Base-by-base conservation (phyloP, 306 rosid species). In the Glycine soja region DNA sequence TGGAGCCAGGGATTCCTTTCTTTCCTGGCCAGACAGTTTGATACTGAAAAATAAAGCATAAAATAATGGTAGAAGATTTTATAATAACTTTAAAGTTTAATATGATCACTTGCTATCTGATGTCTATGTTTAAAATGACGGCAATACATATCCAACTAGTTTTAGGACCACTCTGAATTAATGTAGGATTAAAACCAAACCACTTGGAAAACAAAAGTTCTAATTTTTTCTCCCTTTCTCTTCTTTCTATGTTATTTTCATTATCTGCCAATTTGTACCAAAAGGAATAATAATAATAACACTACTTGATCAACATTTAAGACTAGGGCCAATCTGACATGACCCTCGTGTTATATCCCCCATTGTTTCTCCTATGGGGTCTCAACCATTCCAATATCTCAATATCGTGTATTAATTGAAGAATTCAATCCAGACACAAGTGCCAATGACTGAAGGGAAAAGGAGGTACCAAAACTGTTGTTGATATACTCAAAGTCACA, bases 371-470 rank as follows among this genome's bases (percentile, higher is more conserved):
- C 67, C 15, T 38, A 18, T 52, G 62, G 80, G 74, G 68, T 50
- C 53, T 67, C 66, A 43, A 50, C 59, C 62, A 68, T 50, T 61
- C 61, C 69, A 48, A 40, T 68, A 67, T 51, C 50, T 79, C 61
- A 68, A 74, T 57, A 74, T 84, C 62, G 59, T 11, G 78, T n/a
- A 67, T 66, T 57, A 50, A 74, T 59, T 57, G 15, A 67, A 74
- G 77, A 79, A 9, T 38, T 50, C 24, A 73, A 77, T 34, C 54
- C 19, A 64, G 38, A 5, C 8, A 19, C 14, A 70, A 40, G 51
- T 51, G 30, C 30, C 30, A 24, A 24, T 24, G 67, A 73, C 15
- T 36, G 54, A 70, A 38, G 51, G 46, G 38, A 68, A 30, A 53
- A 19, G 30, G 36, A 66, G 32, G 38, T 58, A 24, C 34, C 24